phyloP scores from a whole-genome alignment of 2,329 filamentous ascomycete genomes.

The Hyphodiscus sp. region DNA sequence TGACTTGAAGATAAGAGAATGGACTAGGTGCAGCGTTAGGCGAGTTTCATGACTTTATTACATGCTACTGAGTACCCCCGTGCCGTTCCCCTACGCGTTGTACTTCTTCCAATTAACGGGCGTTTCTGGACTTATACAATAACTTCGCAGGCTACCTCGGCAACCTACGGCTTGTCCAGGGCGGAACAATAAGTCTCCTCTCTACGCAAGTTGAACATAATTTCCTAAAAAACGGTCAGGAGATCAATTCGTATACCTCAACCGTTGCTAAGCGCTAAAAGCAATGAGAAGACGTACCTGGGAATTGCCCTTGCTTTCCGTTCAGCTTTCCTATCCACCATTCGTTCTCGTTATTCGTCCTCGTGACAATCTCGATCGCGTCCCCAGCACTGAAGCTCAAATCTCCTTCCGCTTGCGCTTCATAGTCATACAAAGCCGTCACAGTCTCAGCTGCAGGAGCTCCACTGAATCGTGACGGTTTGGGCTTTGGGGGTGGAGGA shows the following conservation, averaged over 20 bases:
- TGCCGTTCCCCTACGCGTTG: not conserved
- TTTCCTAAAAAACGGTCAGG: not conserved
- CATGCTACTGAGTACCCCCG: not conserved
- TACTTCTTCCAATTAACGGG: not conserved
- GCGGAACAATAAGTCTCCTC: not conserved
- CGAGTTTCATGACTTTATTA: not conserved
- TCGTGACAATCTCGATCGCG: constrained; percentile 76
- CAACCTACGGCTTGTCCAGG: not conserved
- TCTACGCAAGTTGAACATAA: not conserved
- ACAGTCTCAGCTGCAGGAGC: constrained; percentile 66
- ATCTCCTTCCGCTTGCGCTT: constrained; percentile 90
- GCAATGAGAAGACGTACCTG: constrained; percentile 54
- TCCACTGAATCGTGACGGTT: constrained; percentile 67
- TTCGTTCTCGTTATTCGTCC: constrained; percentile 88
- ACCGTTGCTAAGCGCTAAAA: not conserved
- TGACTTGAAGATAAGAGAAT: too few species aligned
- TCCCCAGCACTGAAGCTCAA: constrained; percentile 86
- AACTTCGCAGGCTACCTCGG: not conserved
- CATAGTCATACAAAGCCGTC: constrained; percentile 92
- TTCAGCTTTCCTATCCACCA: constrained; percentile 89
- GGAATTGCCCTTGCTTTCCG: constrained; percentile 84
- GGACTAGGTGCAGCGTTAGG: too few species aligned
- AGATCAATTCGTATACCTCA: constrained; percentile 1
- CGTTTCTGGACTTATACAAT: not conserved
- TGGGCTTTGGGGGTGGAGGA: constrained; percentile 69